Evolutionary conservation across 768 basidiomycete genomes (phyloP), one percentile per base, ranked within the genome.

Genomic region (Phanerochaete carnosa): DNA sequence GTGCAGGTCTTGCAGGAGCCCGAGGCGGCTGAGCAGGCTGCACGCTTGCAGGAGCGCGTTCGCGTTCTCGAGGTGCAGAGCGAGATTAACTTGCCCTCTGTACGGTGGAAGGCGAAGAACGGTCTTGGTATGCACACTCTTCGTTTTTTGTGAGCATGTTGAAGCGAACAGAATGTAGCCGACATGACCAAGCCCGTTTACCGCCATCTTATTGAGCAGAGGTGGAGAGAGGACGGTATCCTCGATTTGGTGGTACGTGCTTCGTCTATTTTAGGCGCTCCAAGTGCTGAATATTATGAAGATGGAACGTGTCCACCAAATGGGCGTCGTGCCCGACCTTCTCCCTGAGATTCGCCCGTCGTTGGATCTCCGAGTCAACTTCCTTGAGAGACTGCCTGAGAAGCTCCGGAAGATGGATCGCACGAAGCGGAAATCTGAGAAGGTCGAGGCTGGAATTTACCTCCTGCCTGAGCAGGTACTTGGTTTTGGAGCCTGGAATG

Each of bases 271-370:
- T 32, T 15, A 60, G 33, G 7, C 13, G 1, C 52, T 28, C 29
- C 50, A 15, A 23, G 25, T n/a, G 47, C 30, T 43, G 28, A 55
- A 8, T 12, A 9, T 1, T 53, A 25, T 30, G 7, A 69, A 95
- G 90, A 97, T 97, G 94, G 92, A 97, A 70, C 89, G 95, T 69
- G 69, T 98, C 47, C 81, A 93, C 66, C 92, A 95, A 75, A 94
- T 97, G 93, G 76, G 87, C 53, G 87, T 98, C 59, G 79, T 97
- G 1, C 95, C 96, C 0, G 96, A 99, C 69, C 76, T 95, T 12
- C 71, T 98, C 19, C 85, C 91, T 0, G 76, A 76, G 37, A 69
- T 96, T 8, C 83, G 81, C 54, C 93, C 94, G 0, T 83, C 84
- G 19, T 68, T 93, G 37, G 92, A 96, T 68, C 75, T 98, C 13